Evolutionary conservation across 2,329 filamentous ascomycete species (phyloP).

Genomic region (Aspergillus transmontanensis): DNA sequence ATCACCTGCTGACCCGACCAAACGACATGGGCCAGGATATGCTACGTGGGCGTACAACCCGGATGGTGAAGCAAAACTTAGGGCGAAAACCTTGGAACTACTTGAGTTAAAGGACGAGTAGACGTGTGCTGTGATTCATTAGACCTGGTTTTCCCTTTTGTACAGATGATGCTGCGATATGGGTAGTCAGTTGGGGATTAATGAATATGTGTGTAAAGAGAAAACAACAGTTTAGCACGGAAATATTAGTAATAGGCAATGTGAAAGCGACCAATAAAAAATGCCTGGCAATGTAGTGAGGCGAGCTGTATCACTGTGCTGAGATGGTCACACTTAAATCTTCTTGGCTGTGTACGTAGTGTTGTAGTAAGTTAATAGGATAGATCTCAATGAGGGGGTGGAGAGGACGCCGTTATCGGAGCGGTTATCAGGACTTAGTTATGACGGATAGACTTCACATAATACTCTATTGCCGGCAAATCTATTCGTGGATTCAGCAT

Average conservation of each 20-base stretch:
- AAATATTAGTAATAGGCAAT: background rate
- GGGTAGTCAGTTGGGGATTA: background rate
- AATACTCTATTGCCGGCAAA: background rate
- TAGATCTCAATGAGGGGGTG: background rate
- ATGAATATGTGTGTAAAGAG: background rate
- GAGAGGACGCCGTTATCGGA: background rate
- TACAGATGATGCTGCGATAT: background rate
- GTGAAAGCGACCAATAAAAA: background rate
- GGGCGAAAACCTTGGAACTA: slow-evolving; percentile 2
- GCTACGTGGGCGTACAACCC: slow-evolving; percentile 4
- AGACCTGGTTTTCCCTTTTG: background rate
- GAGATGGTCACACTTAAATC: background rate
- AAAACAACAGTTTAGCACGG: background rate
- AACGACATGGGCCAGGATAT: slow-evolving; percentile 1
- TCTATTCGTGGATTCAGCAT: background rate
- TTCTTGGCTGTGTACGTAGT: background rate
- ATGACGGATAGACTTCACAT: background rate
- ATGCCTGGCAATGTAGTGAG: background rate
- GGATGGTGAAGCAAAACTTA: slow-evolving; percentile 2
- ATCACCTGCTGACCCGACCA: background rate
- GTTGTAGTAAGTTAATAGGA: background rate
- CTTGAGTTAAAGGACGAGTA: background rate
- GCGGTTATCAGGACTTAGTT: background rate
- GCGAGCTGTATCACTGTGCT: background rate
- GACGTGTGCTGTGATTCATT: background rate